phyloP scores from a whole-genome alignment of 768 basidiomycete species.

The Phylloporus arenicola region DNA sequence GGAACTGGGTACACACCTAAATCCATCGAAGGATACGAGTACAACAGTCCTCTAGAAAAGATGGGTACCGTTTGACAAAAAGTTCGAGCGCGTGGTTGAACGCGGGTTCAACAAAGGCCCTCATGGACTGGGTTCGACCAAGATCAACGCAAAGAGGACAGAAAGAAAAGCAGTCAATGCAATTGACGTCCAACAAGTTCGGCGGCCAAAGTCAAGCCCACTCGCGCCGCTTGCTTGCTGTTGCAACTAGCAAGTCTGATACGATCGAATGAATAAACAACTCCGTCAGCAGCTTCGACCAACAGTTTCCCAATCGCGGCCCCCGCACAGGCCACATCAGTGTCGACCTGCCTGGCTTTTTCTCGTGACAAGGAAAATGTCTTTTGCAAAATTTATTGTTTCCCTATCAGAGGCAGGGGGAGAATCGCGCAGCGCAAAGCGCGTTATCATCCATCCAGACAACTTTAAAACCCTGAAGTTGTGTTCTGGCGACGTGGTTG shows the following conservation, averaged over 20 bases:
- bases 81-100: neutral
- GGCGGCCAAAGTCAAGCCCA: neutral
- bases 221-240: neutral
- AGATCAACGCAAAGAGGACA: conserved; percentile 5
- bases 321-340: too few species aligned
- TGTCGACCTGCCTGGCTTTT: too few species aligned
- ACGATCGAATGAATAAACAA: too few species aligned
- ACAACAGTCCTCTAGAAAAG: conserved; percentile 71
- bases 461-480: conserved; percentile 54
- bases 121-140: neutral
- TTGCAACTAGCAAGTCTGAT: neutral
- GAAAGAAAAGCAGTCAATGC: conserved; percentile 3
- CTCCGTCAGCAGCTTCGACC: too few species aligned
- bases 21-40: conserved; percentile 82
- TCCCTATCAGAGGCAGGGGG: conserved; percentile 33
- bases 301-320: too few species aligned
- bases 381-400: conserved; percentile 33
- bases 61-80: conserved; percentile 71
- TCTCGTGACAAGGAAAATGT: conserved; percentile 10
- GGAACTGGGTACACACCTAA: conserved; percentile 25
- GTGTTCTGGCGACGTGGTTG: conserved; percentile 65
- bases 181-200: conserved; percentile 1
- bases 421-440: conserved; percentile 50
- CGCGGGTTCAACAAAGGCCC: neutral
- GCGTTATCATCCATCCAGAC: conserved; percentile 60